Conservation (phyloP, 2,329 filamentous ascomycete species). For the Pseudodiploospora longispora region DNA sequence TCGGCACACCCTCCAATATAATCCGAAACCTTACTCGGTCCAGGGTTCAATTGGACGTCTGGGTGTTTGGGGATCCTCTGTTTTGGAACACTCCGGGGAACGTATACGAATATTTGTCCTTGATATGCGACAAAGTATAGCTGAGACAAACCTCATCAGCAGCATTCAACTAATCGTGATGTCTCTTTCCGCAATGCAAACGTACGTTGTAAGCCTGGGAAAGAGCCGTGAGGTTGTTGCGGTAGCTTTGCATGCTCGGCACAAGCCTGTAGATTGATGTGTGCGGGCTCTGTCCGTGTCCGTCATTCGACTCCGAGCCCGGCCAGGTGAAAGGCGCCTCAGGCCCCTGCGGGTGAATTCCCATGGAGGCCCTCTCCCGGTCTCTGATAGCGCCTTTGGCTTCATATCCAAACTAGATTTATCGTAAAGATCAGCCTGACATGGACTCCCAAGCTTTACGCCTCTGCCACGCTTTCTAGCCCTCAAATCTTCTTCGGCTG, state of each 20-base stretch:
- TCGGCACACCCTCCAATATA: constrained; percentile 47
- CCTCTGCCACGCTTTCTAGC: too few species aligned
- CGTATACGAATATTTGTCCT: constrained; percentile 49
- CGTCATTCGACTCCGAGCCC: constrained; percentile 14
- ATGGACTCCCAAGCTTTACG: too few species aligned
- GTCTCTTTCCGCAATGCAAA: not conserved
- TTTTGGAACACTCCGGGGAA: constrained; percentile 35
- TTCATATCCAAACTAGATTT: constrained; percentile 27
- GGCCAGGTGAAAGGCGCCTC: constrained; percentile 24
- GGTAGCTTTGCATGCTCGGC: constrained; percentile 29
- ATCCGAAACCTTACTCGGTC: constrained; percentile 29
- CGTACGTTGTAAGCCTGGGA: constrained; percentile 49
- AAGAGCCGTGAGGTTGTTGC: constrained; percentile 50
- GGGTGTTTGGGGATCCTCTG: constrained; percentile 42
- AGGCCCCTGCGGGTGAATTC: constrained; percentile 14
- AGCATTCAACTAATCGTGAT: not conserved
- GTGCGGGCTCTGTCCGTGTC: constrained; percentile 7
- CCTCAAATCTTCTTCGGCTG: too few species aligned
- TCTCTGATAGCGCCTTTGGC: constrained; percentile 25
- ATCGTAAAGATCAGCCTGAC: too few species aligned
- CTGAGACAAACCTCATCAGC: constrained; percentile 19
- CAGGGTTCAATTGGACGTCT: constrained; percentile 42
- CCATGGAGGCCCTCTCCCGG: constrained; percentile 23
- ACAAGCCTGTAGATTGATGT: constrained; percentile 22
- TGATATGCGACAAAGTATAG: constrained; percentile 55